phyloP scores from a whole-genome alignment of 2,329 filamentous ascomycete genomes.

The Coniochaeta sp. region DNA sequence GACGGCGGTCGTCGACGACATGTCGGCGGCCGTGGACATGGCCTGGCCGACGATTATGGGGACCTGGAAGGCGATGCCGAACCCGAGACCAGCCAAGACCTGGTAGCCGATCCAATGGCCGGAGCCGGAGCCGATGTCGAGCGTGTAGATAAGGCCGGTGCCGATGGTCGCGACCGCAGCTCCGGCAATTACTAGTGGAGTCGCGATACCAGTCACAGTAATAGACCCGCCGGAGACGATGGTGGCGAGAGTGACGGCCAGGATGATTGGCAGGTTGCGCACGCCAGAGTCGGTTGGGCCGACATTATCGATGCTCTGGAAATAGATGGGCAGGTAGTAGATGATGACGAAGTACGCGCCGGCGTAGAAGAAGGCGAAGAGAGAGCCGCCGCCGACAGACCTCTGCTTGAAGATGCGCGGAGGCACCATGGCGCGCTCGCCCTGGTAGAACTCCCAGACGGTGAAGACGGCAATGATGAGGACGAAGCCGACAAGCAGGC shows the following conservation, averaged over 20 bases:
- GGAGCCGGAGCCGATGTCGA: slow-evolving; percentile 22
- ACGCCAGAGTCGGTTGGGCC: slow-evolving; percentile 29
- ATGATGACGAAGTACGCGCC: slow-evolving; percentile 35
- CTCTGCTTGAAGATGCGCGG: slow-evolving; percentile 31
- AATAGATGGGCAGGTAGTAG: slow-evolving; percentile 44
- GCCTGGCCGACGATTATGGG: slow-evolving; percentile 35
- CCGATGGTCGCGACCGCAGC: slow-evolving; percentile 27
- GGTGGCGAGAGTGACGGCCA: slow-evolving; percentile 29
- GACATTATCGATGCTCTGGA: slow-evolving; percentile 38
- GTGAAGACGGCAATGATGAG: neutral
- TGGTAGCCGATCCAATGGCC: slow-evolving; percentile 41
- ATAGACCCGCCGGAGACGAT: slow-evolving; percentile 27
- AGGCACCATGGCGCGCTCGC: slow-evolving; percentile 37
- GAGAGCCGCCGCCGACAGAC: slow-evolving; percentile 32
- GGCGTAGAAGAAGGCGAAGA: slow-evolving; percentile 34
- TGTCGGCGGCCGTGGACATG: slow-evolving; percentile 18
- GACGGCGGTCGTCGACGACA: slow-evolving; percentile 19
- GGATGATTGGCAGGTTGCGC: slow-evolving; percentile 31
- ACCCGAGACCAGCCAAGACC: slow-evolving; percentile 37
- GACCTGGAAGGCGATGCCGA: slow-evolving; percentile 37
- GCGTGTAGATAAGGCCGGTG: slow-evolving; percentile 29
- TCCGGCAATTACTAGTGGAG: slow-evolving; percentile 29
- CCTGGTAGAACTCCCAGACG: slow-evolving; percentile 3
- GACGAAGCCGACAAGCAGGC: slow-evolving; percentile 2
- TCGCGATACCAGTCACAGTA: slow-evolving; percentile 21